phyloP scores from a whole-genome alignment of 805 yeast genomes.

The Yamadazyma phyllophila region DNA sequence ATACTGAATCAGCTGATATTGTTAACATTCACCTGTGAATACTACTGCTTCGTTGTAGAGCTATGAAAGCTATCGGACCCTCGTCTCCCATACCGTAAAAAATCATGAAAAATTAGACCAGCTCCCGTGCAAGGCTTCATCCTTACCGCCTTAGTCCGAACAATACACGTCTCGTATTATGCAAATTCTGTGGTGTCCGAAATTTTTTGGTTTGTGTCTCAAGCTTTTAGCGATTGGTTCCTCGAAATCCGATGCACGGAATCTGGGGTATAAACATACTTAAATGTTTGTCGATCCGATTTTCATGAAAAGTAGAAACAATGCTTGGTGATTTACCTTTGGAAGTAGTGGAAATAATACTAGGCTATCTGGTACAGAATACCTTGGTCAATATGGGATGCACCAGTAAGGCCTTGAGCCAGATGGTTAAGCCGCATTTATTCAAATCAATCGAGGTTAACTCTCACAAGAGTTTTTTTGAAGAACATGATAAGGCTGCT shows the following conservation, averaged over 20 bases:
- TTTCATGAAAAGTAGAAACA: neutral
- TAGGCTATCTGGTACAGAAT: constrained; percentile 13
- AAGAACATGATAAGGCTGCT: neutral
- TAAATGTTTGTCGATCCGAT: neutral
- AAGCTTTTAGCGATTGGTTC: constrained; percentile 8
- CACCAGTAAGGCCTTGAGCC: constrained; percentile 13
- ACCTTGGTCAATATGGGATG: constrained; percentile 16
- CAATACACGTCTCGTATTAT: neutral
- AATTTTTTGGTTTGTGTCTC: constrained; percentile 1
- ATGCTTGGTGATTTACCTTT: constrained; percentile 20
- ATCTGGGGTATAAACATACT: constrained; percentile 11
- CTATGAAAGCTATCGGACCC: no score
- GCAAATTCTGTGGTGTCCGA: neutral
- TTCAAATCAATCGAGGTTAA: constrained; percentile 17
- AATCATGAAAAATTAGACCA: no score
- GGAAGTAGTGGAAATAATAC: constrained; percentile 18
- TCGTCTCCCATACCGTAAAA: no score
- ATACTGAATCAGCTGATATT: no score
- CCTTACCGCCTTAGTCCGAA: neutral
- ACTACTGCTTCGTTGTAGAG: no score
- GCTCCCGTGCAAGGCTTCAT: no score
- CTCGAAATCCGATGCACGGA: constrained; percentile 13
- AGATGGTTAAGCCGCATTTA: constrained; percentile 14
- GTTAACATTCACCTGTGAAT: no score
- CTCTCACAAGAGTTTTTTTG: constrained; percentile 7